A percentile compares a stretch with the other conserved stretches of the same genome.
Evolutionary conservation across 1,284 basidiomycete species (phyloP).

Genomic region (Sphaerobolus stellatus): DNA sequence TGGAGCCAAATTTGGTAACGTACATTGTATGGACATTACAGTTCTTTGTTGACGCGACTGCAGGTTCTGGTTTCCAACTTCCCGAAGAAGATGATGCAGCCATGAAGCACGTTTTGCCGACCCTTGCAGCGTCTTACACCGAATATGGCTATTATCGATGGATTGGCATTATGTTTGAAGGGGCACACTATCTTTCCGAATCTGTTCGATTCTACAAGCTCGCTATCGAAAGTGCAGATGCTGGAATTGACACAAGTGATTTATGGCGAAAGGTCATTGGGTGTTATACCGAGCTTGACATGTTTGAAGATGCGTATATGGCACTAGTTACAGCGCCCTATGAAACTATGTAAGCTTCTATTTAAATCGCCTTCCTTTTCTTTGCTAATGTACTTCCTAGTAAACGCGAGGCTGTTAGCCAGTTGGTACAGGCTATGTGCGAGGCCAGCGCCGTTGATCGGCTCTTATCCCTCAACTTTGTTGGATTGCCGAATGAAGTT

Average conservation of each 20-base stretch:
- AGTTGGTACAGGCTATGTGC: conserved; percentile 90
- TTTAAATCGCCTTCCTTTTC: conserved; percentile 1
- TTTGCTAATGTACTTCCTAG: conserved; percentile 44
- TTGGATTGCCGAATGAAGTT: conserved; percentile 83
- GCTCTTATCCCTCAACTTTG: conserved; percentile 84
- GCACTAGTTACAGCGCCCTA: conserved; percentile 72
- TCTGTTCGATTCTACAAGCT: conserved; percentile 75
- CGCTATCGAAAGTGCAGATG: conserved; percentile 68
- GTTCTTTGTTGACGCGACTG: conserved; percentile 5
- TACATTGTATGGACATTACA: conserved; percentile 8
- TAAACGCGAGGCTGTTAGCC: conserved; percentile 75
- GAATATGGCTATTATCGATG: conserved; percentile 78
- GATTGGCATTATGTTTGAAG: conserved; percentile 70
- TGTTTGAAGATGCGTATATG: conserved; percentile 85
- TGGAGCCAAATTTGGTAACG: conserved; percentile 76
- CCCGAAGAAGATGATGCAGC: conserved; percentile 63
- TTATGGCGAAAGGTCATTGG: conserved; percentile 81
- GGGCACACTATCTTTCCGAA: conserved; percentile 51
- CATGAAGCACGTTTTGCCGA: conserved; percentile 62
- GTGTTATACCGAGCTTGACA: conserved; percentile 67
- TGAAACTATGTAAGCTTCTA: conserved; percentile 63
- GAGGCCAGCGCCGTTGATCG: conserved; percentile 80
- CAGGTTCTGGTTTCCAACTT: conserved; percentile 55
- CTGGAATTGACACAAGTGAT: conserved; percentile 53
- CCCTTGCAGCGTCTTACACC: conserved; percentile 53